Percentiles rank a stretch among this genome's conserved stretches.
Evolutionary conservation across 2,329 filamentous ascomycete genomes (phyloP).

Genomic region (Scolecobasidium constrictum): DNA sequence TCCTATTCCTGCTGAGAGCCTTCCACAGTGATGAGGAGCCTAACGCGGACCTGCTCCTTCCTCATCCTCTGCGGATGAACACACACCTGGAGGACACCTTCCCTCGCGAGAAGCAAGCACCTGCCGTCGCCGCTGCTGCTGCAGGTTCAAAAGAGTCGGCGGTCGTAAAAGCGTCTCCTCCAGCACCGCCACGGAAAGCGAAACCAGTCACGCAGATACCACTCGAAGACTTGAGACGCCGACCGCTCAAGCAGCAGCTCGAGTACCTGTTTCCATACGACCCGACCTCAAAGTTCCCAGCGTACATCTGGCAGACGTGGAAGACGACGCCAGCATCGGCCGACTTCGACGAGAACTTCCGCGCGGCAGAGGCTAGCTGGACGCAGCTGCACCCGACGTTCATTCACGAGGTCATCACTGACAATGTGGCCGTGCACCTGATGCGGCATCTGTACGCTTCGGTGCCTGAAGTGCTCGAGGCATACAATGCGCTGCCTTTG

Average conservation of each 20-base stretch:
- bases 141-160: slow-evolving; percentile 14
- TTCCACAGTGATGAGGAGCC: slow-evolving; percentile 32
- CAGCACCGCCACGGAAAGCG: slow-evolving; percentile 20
- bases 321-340: slow-evolving; percentile 70
- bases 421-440: slow-evolving; percentile 70
- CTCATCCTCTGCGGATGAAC: slow-evolving; percentile 15
- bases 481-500: slow-evolving; percentile 36
- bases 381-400: slow-evolving; percentile 78
- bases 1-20: slow-evolving; percentile 59
- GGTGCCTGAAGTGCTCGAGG: slow-evolving; percentile 37
- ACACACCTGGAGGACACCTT: slow-evolving; percentile 20
- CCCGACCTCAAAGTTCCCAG: slow-evolving; percentile 77
- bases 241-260: slow-evolving; percentile 68
- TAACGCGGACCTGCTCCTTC: slow-evolving; percentile 23
- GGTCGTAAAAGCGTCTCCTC: slow-evolving; percentile 11
- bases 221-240: slow-evolving; percentile 58
- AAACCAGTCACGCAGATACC: slow-evolving; percentile 46
- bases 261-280: slow-evolving; percentile 93
- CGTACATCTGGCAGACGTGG: slow-evolving; percentile 99
- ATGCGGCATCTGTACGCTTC: slow-evolving; percentile 79
- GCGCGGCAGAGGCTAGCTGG: slow-evolving; percentile 83
- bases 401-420: slow-evolving; percentile 94
- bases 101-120: slow-evolving; percentile 14
- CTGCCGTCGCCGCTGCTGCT: slow-evolving; percentile 21
- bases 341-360: slow-evolving; percentile 63